Conservation (phyloP, 2,329 filamentous ascomycete species). For the Phyllosticta citribraziliensis region DNA sequence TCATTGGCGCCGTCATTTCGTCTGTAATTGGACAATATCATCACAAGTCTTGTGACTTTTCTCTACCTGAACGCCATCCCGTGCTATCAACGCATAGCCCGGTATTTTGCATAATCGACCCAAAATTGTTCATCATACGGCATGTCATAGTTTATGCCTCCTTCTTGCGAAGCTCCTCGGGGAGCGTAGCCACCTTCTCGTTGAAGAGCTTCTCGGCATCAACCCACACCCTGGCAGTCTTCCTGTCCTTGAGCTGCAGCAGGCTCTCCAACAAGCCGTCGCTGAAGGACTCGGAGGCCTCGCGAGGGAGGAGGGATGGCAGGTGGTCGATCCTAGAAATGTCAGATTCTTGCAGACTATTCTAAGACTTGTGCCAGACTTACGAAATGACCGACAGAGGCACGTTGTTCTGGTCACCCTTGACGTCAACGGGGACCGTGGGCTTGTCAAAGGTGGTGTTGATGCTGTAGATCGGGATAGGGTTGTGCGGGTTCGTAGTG, state of each 20-base stretch:
- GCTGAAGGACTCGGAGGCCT: constrained; percentile 80
- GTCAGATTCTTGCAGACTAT: background rate
- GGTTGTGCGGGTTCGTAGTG: constrained; percentile 62
- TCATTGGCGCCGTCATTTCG: background rate
- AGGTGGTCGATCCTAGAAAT: constrained; percentile 26
- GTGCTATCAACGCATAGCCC: background rate
- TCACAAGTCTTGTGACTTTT: background rate
- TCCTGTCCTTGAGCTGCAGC: constrained; percentile 65
- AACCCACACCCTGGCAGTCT: constrained; percentile 67
- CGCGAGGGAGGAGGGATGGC: constrained; percentile 63
- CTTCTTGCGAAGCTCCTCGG: constrained; percentile 32
- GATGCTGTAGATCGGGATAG: constrained; percentile 70
- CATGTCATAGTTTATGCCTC: constrained; percentile 42
- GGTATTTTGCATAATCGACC: background rate
- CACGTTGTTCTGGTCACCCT: constrained; percentile 34
- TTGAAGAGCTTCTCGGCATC: constrained; percentile 76
- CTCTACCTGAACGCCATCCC: background rate
- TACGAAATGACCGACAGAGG: constrained; percentile 65
- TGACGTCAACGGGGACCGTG: constrained; percentile 64
- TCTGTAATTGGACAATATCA: background rate
- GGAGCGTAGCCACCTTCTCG: constrained; percentile 66
- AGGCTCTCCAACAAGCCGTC: constrained; percentile 67
- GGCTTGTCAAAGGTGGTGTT: constrained; percentile 83
- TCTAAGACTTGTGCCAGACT: constrained; percentile 6
- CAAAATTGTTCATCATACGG: background rate